Evolutionary conservation across 2,329 filamentous ascomycete genomes (phyloP), one percentile per base, ranked within the genome.

Genomic region (Grosmannia huntii): DNA sequence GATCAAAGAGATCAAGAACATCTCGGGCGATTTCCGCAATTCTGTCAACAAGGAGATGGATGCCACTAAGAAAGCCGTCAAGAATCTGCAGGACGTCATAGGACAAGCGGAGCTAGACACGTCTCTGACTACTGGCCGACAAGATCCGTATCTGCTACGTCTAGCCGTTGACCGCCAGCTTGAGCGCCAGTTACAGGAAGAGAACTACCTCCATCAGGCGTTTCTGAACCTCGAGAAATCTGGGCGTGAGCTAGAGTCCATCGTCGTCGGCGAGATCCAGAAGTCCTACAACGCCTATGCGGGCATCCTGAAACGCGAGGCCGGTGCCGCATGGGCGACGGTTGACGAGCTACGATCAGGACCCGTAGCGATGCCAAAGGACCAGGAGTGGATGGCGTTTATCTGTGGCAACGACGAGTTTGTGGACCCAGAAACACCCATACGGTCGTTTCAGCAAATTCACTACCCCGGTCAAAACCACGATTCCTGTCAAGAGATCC

Each of bases 241-340:
- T 19, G 94, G 94, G 2, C 86, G 91, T 61, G 94, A 99, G 72
- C 82, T 99, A 2, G 94, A 99, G 72, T 88, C 90, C 0, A 97
- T 99, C 63, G 90, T 99, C 0, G 90, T 99, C 16, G 90, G 91
- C 64, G 94, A 99, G 72, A 95, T 99, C 49, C 94, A 99, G 68
- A 97, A 97, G 71, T 90, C 94, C 0, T 97, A 96, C 75, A 96
- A 94, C 66, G 90, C 91, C 2, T 90, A 96, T 65, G 89, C 91
- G 27, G 87, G 86, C 57, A 95, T 97, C 62, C 76, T 97, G 61
- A 95, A 92, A 75, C 86, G 90, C 53, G 92, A 97, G 68, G 88
- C 90, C 11, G 90, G 95, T 63, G 85, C 89, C 57, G 83, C 87
- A 38, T 89, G 90, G 67, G 80, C 81, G 58, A 80, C 89, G 2